Percentiles rank a stretch among this genome's conserved stretches.
Evolutionary conservation across 148 eudicot genomes (phyloP).

Genomic region (Rhododendron henanense): DNA sequence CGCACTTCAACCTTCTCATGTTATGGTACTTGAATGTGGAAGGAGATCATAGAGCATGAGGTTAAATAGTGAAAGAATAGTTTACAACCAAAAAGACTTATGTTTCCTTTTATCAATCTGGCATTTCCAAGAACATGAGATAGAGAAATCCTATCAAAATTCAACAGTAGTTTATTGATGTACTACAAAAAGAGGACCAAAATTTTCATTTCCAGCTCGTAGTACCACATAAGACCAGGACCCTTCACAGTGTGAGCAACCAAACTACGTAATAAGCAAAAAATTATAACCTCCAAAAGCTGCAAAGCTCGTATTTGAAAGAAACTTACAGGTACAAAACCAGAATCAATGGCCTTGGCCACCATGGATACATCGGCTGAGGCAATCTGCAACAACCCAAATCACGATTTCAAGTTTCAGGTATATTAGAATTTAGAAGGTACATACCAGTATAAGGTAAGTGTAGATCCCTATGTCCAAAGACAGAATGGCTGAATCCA

Average conservation of each 20-base stretch:
- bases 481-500: neutral
- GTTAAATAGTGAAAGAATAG: neutral
- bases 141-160: neutral
- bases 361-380: slow-evolving; percentile 61
- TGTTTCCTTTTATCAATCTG: neutral
- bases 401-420: neutral
- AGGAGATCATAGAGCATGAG: slow-evolving; percentile 1
- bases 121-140: neutral
- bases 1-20: neutral
- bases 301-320: slow-evolving; percentile 1
- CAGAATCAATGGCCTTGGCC: slow-evolving; percentile 61
- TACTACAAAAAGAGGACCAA: neutral
- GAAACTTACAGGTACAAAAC: slow-evolving; percentile 82
- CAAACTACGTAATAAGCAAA: neutral
- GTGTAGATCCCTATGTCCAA: neutral
- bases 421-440: neutral
- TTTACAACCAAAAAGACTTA: neutral
- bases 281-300: neutral
- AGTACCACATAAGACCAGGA: neutral
- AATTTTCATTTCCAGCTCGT: neutral
- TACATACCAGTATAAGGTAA: neutral
- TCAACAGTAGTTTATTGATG: neutral
- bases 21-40: neutral
- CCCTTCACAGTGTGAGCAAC: neutral
- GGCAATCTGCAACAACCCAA: slow-evolving; percentile 51